These are phyloP conservation scores for Blastocystis sp. DNA, from an alignment of 352 stramenopile genomes.

Conservation along the genomic window DNA sequence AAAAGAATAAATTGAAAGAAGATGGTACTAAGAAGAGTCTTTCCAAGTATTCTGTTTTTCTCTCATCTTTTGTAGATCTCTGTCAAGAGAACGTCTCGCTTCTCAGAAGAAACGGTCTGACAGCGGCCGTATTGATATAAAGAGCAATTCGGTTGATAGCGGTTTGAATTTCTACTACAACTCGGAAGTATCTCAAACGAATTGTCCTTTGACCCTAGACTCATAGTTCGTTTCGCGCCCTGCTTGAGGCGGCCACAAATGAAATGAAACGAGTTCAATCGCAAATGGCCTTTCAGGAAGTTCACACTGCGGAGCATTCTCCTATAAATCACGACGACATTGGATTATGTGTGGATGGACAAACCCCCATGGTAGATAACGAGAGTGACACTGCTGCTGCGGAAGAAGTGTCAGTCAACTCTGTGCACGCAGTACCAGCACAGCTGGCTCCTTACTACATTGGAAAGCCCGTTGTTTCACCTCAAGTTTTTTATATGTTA, in stretches of 20 bases:
- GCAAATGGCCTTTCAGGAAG: background rate
- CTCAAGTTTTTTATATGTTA: background rate
- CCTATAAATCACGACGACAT: background rate
- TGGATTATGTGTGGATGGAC: background rate
- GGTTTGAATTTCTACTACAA: background rate
- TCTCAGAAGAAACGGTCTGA: background rate
- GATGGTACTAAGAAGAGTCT: slow-evolving; percentile 17
- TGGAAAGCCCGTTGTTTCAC: background rate
- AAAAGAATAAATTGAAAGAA: slow-evolving; percentile 62
- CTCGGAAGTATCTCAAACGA: background rate
- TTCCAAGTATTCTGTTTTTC: background rate
- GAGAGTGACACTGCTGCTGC: background rate
- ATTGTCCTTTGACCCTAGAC: background rate
- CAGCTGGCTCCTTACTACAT: background rate
- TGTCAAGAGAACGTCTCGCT: background rate
- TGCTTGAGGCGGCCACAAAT: background rate
- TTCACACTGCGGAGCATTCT: background rate
- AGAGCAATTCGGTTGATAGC: slow-evolving; percentile 10
- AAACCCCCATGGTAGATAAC: background rate
- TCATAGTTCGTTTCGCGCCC: slow-evolving; percentile 10
- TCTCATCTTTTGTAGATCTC: background rate
- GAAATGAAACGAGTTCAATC: background rate
- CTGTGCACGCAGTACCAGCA: background rate
- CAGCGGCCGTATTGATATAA: background rate
- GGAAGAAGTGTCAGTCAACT: background rate